These are phyloP conservation scores for Chaetomiaceae sp. DNA, from an alignment of 2,329 filamentous ascomycete species.

Conservation along the genomic window DNA sequence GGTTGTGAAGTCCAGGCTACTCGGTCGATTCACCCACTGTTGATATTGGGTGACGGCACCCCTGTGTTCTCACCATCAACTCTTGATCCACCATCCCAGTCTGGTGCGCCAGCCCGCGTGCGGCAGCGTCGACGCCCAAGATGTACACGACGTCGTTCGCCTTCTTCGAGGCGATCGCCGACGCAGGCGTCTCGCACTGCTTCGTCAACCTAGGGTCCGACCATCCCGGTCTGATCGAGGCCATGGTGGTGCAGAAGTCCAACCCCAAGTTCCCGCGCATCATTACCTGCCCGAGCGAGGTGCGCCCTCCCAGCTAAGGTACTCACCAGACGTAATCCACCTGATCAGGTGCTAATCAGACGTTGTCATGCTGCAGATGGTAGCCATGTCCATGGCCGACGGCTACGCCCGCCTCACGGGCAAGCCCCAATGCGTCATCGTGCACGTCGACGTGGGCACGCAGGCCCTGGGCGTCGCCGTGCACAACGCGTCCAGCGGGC, in stretches of 20 bases:
- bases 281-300: conserved; percentile 69
- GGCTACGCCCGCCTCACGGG: conserved; percentile 62
- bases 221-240: conserved; percentile 65
- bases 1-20: no score
- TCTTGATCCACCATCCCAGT: no score
- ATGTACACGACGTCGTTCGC: conserved; percentile 72
- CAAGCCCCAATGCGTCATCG: conserved; percentile 63
- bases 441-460: conserved; percentile 69
- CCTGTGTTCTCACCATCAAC: no score
- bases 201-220: conserved; percentile 57
- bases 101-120: background rate
- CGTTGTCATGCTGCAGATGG: conserved; percentile 48
- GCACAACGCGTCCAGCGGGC: conserved; percentile 63
- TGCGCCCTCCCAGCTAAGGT: conserved; percentile 23
- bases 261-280: conserved; percentile 54
- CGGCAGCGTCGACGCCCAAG: conserved; percentile 17
- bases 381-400: conserved; percentile 69
- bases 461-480: conserved; percentile 66
- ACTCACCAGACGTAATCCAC: no score
- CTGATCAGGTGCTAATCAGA: no score
- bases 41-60: no score
- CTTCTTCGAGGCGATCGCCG: conserved; percentile 76
- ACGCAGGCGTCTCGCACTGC: conserved; percentile 56
- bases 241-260: conserved; percentile 63
- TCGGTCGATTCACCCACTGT: no score